These are phyloP conservation scores for Helichrysum umbraculigerum DNA, from an alignment of 129 eudicot species.

Conservation along the genomic window DNA sequence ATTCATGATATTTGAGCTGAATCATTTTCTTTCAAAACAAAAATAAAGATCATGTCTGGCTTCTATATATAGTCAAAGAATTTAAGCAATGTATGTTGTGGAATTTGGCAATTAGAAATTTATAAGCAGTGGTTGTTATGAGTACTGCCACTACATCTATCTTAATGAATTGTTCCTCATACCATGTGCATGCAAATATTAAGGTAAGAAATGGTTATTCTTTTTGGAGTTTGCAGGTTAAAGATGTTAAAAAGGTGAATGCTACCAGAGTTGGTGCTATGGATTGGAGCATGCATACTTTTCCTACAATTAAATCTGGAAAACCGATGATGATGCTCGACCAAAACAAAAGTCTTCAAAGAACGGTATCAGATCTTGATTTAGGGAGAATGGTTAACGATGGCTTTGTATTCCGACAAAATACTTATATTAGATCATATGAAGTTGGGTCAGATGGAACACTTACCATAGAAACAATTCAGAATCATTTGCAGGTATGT, in stretches of 20 bases:
- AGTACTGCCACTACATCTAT: not conserved
- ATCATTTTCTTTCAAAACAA: too few species aligned
- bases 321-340: conserved; percentile 88
- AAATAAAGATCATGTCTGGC: too few species aligned
- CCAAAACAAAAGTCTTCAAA: conserved; percentile 59
- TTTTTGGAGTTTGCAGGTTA: too few species aligned
- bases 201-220: not conserved
- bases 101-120: too few species aligned
- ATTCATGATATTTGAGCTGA: too few species aligned
- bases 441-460: conserved; percentile 84
- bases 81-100: too few species aligned
- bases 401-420: conserved; percentile 69
- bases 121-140: not conserved
- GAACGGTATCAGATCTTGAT: conserved; percentile 55
- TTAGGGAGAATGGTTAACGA: conserved; percentile 73
- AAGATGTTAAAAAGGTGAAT: too few species aligned
- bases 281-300: conserved; percentile 47
- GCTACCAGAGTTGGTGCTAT: too few species aligned
- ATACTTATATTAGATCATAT: conserved; percentile 78
- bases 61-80: too few species aligned
- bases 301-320: conserved; percentile 61
- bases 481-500: conserved; percentile 89
- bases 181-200: not conserved
- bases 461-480: conserved; percentile 70
- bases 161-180: not conserved